Evolutionary conservation across 805 yeast genomes (phyloP).

Genomic region (Kuraishia floccosa): DNA sequence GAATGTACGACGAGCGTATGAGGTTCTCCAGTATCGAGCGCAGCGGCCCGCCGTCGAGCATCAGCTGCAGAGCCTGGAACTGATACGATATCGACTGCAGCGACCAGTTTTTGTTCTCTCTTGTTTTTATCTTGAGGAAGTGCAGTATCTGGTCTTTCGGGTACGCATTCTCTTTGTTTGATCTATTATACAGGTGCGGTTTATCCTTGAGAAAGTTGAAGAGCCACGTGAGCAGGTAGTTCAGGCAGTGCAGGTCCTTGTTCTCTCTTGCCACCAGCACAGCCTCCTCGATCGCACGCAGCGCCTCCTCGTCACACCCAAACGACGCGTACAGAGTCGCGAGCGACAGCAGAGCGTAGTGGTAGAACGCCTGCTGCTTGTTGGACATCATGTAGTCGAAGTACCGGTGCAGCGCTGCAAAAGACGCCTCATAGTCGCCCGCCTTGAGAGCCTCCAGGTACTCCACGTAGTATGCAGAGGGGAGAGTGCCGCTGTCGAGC

Average conservation of each 20-base stretch:
- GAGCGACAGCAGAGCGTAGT: slow-evolving; percentile 61
- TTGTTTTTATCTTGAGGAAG: slow-evolving; percentile 45
- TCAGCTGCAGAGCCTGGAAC: slow-evolving; percentile 45
- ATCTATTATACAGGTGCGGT: slow-evolving; percentile 38
- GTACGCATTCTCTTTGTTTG: slow-evolving; percentile 9
- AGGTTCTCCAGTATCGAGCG: slow-evolving; percentile 40
- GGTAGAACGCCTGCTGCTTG: slow-evolving; percentile 54
- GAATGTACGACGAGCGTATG: slow-evolving; percentile 41
- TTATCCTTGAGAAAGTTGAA: slow-evolving; percentile 56
- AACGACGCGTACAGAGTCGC: slow-evolving; percentile 66
- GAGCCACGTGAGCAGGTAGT: slow-evolving; percentile 65
- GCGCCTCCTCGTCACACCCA: slow-evolving; percentile 55
- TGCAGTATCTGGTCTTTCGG: slow-evolving; percentile 58
- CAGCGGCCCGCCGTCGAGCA: slow-evolving; percentile 39
- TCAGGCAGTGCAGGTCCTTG: slow-evolving; percentile 61
- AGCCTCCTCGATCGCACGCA: slow-evolving; percentile 78
- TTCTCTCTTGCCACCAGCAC: slow-evolving; percentile 81
- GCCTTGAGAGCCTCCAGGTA: slow-evolving; percentile 47
- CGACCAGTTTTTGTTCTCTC: slow-evolving; percentile 29
- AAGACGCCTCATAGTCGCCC: slow-evolving; percentile 52
- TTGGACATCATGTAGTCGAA: slow-evolving; percentile 71
- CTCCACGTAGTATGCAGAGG: slow-evolving; percentile 41
- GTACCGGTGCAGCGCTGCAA: slow-evolving; percentile 44
- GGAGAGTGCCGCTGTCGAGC: slow-evolving; percentile 28
- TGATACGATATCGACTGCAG: slow-evolving; percentile 54